phyloP scores from a whole-genome alignment of 805 yeast species.

The Yarrowia bubula region DNA sequence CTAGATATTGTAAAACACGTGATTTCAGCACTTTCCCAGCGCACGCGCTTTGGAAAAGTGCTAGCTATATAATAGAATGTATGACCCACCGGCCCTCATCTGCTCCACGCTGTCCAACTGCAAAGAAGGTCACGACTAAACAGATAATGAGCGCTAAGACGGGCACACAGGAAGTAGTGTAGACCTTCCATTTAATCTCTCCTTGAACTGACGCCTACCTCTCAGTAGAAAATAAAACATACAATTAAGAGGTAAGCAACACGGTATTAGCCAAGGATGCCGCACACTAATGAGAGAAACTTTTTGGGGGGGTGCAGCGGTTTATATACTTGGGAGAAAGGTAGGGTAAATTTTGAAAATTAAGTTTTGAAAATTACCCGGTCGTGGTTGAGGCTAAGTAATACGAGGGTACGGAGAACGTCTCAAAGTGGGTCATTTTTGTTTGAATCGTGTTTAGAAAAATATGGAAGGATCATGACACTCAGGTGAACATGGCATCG shows the following conservation, averaged over 20 bases:
- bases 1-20: no score
- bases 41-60: neutral
- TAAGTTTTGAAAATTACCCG: no score
- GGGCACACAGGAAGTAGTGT: slow-evolving; percentile 37
- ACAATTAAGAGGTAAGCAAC: slow-evolving; percentile 55
- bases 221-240: slow-evolving; percentile 38
- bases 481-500: no score
- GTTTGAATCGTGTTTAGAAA: no score
- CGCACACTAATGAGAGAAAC: slow-evolving; percentile 48
- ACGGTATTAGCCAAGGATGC: slow-evolving; percentile 77
- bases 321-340: slow-evolving; percentile 4
- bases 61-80: slow-evolving; percentile 40
- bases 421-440: no score
- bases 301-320: slow-evolving; percentile 1
- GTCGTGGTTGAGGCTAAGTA: no score
- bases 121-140: slow-evolving; percentile 40
- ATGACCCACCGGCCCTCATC: slow-evolving; percentile 67
- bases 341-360: slow-evolving; percentile 9
- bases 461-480: no score
- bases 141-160: slow-evolving; percentile 63
- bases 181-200: slow-evolving; percentile 50
- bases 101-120: slow-evolving; percentile 42
- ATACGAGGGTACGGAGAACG: no score
- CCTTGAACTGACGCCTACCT: slow-evolving; percentile 70
- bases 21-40: no score